These are phyloP conservation scores for Fusarium cyanostomum DNA, from an alignment of 2,329 filamentous ascomycete genomes.

Conservation along the genomic window DNA sequence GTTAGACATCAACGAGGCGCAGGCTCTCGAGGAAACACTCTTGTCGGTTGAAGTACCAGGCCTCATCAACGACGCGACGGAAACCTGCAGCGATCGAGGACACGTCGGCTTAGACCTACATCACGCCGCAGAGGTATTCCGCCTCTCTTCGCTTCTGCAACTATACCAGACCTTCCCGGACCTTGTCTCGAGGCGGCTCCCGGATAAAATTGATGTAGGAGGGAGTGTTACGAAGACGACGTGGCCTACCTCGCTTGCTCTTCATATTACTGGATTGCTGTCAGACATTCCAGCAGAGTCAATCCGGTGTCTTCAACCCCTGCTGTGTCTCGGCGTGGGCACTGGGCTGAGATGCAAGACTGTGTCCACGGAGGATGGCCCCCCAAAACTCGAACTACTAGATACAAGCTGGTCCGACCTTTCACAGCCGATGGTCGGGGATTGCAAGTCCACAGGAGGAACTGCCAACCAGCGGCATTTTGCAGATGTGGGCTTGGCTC, in stretches of 20 bases:
- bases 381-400: neutral
- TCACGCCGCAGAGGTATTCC: constrained; percentile 50
- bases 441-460: neutral
- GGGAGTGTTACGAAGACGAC: constrained; percentile 13
- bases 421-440: neutral
- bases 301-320: constrained; percentile 20
- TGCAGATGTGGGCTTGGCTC: constrained; percentile 8
- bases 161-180: constrained; percentile 53
- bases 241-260: constrained; percentile 27
- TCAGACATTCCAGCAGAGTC: constrained; percentile 8
- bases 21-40: constrained; percentile 27
- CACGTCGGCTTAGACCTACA: constrained; percentile 41
- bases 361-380: constrained; percentile 6
- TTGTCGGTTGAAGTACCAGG: constrained; percentile 26
- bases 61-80: constrained; percentile 4
- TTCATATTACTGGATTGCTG: constrained; percentile 20
- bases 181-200: constrained; percentile 44
- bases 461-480: neutral
- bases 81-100: neutral
- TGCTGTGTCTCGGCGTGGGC: constrained; percentile 22
- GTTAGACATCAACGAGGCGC: constrained; percentile 32
- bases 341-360: constrained; percentile 17
- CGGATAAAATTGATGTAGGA: constrained; percentile 17
- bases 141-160: constrained; percentile 50
- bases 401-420: neutral